Base-by-base conservation (phyloP, 495 filamentous ascomycete genomes). In the Rusavskia elegans region DNA sequence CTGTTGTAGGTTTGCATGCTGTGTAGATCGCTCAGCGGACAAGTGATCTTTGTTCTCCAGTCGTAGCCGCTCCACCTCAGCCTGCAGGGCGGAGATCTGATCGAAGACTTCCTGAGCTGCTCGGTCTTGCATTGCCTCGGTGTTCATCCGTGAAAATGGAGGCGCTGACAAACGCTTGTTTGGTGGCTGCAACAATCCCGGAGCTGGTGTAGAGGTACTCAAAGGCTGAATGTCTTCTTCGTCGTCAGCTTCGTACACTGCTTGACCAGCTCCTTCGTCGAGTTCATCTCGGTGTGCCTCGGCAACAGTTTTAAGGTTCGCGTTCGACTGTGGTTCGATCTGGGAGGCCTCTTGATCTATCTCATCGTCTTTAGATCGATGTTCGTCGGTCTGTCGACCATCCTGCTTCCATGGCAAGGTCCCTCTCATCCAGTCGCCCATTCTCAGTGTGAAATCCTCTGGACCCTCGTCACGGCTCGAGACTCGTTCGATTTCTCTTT, bases 361-460 rank as follows among this genome's bases (percentile, higher is more conserved):
- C 25, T 5, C 7, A 27, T 6, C 25, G 7, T 3, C 25, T 27
- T 27, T 6, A 5, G 25, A 27, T 5, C 4, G 25, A 27, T 6
- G 7, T 27, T 27, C 4, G 25, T 27, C 25, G 4, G 25, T 27
- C 25, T 3, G 25, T 6, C 4, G 25, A 27, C 4, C 25, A 27
- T 27, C 25, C 25, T 63, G 50, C 51, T 64, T 53, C 45, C 54
- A 55, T 42, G 64, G 59, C 11, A 63, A 55, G 3, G 68, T 65
- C 5, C 70, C 70, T 55, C 68, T 64, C 48, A 77, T 60, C 53
- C 74, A 77, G 45, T 67, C 66, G 41, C 73, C 71, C 54, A 77
- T 50, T 48, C 75, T 72, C 25, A 68, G 59, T 0, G 74, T 77
- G 35, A 77, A 77, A 53, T 77, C 74, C 35, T 72, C 71, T 1